Conservation (phyloP, 2,329 filamentous ascomycete genomes). For the Massarina eburnea region DNA sequence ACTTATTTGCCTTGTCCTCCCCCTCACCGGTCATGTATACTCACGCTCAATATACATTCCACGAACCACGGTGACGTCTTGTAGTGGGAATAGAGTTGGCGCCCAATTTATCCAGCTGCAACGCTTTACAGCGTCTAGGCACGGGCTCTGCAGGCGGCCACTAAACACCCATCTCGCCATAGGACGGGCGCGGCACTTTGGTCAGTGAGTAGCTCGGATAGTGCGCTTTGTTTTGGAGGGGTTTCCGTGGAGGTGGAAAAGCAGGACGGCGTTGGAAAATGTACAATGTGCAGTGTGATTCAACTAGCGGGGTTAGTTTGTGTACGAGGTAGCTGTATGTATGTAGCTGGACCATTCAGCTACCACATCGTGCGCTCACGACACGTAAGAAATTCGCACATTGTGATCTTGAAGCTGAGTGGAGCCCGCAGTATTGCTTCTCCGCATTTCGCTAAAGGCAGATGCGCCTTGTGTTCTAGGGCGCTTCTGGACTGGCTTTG, state of each 20-base stretch:
- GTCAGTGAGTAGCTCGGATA: too few species aligned
- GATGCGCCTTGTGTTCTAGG: neutral
- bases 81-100: neutral
- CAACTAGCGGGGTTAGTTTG: too few species aligned
- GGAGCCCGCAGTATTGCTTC: conserved; percentile 1
- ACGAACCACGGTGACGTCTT: neutral
- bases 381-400: neutral
- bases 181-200: too few species aligned
- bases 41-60: neutral
- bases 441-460: neutral
- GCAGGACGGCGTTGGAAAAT: too few species aligned
- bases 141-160: neutral
- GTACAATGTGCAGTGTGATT: too few species aligned
- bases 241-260: too few species aligned
- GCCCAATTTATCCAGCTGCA: conserved; percentile 4
- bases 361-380: neutral
- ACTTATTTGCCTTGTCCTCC: neutral
- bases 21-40: neutral
- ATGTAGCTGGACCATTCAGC: too few species aligned
- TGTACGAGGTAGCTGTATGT: neutral
- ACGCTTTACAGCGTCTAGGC: neutral
- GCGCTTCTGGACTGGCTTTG: too few species aligned
- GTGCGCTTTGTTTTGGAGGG: too few species aligned
- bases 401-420: neutral
- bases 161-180: too few species aligned